These are phyloP conservation scores for Alectoria sarmentosa DNA, from an alignment of 495 filamentous ascomycete species.

Conservation along the genomic window DNA sequence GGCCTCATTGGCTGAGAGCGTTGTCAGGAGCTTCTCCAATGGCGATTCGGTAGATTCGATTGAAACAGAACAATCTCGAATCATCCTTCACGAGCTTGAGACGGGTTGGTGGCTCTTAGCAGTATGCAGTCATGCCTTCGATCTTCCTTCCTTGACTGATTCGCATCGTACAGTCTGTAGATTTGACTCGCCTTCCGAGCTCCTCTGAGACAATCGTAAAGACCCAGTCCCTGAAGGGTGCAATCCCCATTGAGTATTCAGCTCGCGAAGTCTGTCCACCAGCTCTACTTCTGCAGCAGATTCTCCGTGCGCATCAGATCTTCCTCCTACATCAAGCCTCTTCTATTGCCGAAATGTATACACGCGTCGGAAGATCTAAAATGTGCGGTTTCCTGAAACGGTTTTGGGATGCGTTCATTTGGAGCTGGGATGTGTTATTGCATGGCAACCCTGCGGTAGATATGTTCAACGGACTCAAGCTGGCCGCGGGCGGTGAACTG, in stretches of 20 bases:
- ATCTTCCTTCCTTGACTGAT: slow-evolving; percentile 20
- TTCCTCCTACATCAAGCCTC: slow-evolving; percentile 83
- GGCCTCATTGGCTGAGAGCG: slow-evolving; percentile 13
- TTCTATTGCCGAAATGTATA: slow-evolving; percentile 58
- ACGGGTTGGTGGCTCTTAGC: slow-evolving; percentile 93
- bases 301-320: slow-evolving; percentile 71
- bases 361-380: slow-evolving; percentile 49
- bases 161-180: slow-evolving; percentile 51
- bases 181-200: slow-evolving; percentile 53
- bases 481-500: slow-evolving; percentile 84
- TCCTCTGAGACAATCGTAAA: slow-evolving; percentile 26
- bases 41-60: slow-evolving; percentile 71
- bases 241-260: slow-evolving; percentile 61
- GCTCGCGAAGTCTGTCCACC: slow-evolving; percentile 84
- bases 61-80: slow-evolving; percentile 81
- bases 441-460: slow-evolving; percentile 79
- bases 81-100: slow-evolving; percentile 78
- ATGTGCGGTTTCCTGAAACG: slow-evolving; percentile 61
- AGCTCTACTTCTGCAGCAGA: slow-evolving; percentile 66
- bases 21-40: slow-evolving; percentile 64
- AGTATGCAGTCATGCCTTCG: slow-evolving; percentile 38
- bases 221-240: slow-evolving; percentile 22
- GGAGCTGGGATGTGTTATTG: slow-evolving; percentile 82
- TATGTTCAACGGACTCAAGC: slow-evolving; percentile 76
- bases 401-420: slow-evolving; percentile 77